These are phyloP conservation scores for Trapa bicornis DNA, from an alignment of 345 rosid genomes.

Conservation along the genomic window DNA sequence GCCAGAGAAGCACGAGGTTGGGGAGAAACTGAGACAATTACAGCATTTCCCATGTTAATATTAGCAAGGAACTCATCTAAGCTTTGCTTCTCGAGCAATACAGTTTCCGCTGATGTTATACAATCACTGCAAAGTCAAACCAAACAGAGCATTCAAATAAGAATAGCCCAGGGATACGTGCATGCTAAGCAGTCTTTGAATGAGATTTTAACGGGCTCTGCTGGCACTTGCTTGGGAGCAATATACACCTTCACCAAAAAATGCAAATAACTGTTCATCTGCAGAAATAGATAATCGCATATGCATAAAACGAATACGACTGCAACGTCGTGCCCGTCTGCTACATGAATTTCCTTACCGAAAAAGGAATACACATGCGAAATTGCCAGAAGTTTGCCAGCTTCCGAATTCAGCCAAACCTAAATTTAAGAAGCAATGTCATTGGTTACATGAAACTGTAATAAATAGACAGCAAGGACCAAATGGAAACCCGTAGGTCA, in stretches of 20 bases:
- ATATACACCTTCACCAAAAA: slow-evolving; percentile 32
- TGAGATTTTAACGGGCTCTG: slow-evolving; percentile 76
- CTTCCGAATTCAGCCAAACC: neutral
- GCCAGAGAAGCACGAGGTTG: slow-evolving; percentile 91
- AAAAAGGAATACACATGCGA: neutral
- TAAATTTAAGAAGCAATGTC: neutral
- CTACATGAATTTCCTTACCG: neutral
- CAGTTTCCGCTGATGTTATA: slow-evolving; percentile 86
- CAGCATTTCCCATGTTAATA: slow-evolving; percentile 42
- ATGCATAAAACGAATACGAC: neutral
- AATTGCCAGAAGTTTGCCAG: neutral
- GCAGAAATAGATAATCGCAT: neutral
- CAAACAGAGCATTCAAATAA: neutral
- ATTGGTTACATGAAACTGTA: neutral
- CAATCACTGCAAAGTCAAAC: slow-evolving; percentile 53
- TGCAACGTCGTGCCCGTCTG: neutral
- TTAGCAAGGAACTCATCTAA: slow-evolving; percentile 70
- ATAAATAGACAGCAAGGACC: neutral
- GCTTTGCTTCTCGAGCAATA: slow-evolving; percentile 98
- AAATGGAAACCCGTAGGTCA: neutral
- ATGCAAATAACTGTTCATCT: neutral
- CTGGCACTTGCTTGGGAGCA: slow-evolving; percentile 21
- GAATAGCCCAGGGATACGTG: slow-evolving; percentile 30
- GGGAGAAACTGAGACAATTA: slow-evolving; percentile 67
- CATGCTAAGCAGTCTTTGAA: slow-evolving; percentile 97